Percentiles rank a stretch among this genome's conserved stretches.
phyloP scores from a whole-genome alignment of 208 protist genomes.

The Crithidia thermophila region DNA sequence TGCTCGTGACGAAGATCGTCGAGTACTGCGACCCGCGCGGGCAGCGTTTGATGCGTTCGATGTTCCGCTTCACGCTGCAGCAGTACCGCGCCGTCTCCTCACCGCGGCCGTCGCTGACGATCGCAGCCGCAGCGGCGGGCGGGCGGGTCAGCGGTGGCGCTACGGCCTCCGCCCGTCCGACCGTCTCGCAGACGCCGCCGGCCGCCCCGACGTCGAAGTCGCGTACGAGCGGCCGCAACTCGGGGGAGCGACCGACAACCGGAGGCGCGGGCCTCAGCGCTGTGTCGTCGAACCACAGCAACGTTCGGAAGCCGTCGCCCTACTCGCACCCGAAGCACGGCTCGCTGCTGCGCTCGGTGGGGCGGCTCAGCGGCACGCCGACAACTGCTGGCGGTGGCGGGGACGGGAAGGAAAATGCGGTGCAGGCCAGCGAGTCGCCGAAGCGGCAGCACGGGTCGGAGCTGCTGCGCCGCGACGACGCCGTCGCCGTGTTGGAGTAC shows the following conservation, averaged over 20 bases:
- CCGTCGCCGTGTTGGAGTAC: constrained; percentile 24
- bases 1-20: constrained; percentile 59
- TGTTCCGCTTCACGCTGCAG: constrained; percentile 59
- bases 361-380: background rate
- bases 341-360: constrained; percentile 4
- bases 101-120: constrained; percentile 14
- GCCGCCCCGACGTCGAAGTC: constrained; percentile 4
- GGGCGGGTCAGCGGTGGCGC: constrained; percentile 6
- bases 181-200: constrained; percentile 20
- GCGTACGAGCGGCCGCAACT: constrained; percentile 10
- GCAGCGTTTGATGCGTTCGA: constrained; percentile 61
- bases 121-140: constrained; percentile 5
- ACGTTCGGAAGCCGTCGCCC: constrained; percentile 11
- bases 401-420: constrained; percentile 21
- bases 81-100: constrained; percentile 30
- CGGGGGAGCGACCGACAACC: constrained; percentile 8
- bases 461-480: constrained; percentile 30
- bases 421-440: constrained; percentile 1
- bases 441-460: constrained; percentile 27
- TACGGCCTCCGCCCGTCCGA: background rate
- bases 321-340: constrained; percentile 28
- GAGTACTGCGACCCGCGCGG: constrained; percentile 72
- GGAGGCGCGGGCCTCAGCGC: constrained; percentile 11
- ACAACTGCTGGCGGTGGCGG: background rate
- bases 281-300: constrained; percentile 17